phyloP scores from a whole-genome alignment of 2,329 filamentous ascomycete species.

The Ophiostoma piceae region DNA sequence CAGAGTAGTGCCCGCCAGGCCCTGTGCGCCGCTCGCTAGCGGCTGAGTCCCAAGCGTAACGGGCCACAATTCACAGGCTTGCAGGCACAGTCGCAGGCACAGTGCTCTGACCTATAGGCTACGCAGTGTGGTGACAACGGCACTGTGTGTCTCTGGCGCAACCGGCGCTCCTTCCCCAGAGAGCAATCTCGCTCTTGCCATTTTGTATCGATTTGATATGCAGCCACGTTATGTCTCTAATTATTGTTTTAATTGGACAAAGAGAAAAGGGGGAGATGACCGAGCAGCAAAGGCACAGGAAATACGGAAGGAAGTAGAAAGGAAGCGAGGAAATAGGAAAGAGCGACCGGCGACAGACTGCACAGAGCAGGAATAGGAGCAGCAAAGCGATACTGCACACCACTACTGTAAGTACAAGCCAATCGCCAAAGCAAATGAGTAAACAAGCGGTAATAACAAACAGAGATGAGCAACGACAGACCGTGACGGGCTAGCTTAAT shows the following conservation, averaged over 20 bases:
- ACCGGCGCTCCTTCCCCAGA: slow-evolving; percentile 12
- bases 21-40: slow-evolving; percentile 11
- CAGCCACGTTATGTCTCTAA: slow-evolving; percentile 7
- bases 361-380: not conserved
- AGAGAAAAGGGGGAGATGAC: slow-evolving; percentile 9
- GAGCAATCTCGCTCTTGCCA: not conserved
- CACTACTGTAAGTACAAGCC: not conserved
- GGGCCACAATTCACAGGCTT: not conserved
- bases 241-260: not conserved
- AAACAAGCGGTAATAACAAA: not conserved
- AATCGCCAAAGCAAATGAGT: not conserved
- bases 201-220: not conserved
- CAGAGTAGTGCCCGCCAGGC: not conserved
- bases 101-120: not conserved
- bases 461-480: not conserved
- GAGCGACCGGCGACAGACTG: not conserved
- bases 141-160: slow-evolving; percentile 15
- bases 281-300: not conserved
- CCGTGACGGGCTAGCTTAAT: slow-evolving; percentile 5
- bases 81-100: not conserved
- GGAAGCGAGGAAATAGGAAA: not conserved
- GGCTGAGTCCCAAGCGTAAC: slow-evolving; percentile 8
- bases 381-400: not conserved
- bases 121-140: not conserved
- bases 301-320: not conserved